Evolutionary conservation across 2,329 filamentous ascomycete genomes (phyloP), one percentile per base, ranked within the genome.

Genomic region (Ophiocordyceps polyrhachis-furcata): DNA sequence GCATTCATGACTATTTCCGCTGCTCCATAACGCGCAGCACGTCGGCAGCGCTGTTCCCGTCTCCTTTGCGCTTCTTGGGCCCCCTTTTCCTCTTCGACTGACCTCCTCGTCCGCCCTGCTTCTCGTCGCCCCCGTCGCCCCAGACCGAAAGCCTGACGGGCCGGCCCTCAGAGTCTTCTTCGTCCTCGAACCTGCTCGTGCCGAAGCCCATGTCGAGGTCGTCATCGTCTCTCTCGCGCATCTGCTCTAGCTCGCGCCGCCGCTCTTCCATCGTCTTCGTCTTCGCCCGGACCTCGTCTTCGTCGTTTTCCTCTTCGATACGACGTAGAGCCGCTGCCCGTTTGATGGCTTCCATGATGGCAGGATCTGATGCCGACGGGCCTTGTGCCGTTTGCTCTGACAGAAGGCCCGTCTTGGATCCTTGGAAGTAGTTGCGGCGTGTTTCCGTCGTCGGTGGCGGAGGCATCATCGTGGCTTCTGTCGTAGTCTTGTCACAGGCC

Each of bases 151-250:
- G 61, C 63, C 83, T 84, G 49, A 85, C 64, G 51, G 73, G 77
- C 40, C 67, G 69, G 20, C 72, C 70, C 38, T 87, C 83, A 50
- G 81, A 74, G 50, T 93, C 88, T 48, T 88, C 88, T 43, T 88
- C 87, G 55, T 95, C 91, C 45, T 84, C 87, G 55, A 85, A 81
- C 25, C 89, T 74, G 56, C 82, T 91, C 19, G 79, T 84, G 31
- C 91, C 91, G 56, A 98, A 96, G 48, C 88, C 89, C 69, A 96
- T 76, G 56, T 98, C 91, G 64, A 98, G 73, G 62, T 98, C 89
- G 46, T 89, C 79, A 42, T 87, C 77, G 58, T 96, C 89, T 42
- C 88, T 75, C 52, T 83, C 81, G 45, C 79, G 76, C 48, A 72
- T 72, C 53, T 79, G 69, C 6, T 95, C 68, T 67, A 95, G 82